Base-by-base conservation (phyloP, 108 stramenopile species). In the Stephanodiscus triporus region DNA sequence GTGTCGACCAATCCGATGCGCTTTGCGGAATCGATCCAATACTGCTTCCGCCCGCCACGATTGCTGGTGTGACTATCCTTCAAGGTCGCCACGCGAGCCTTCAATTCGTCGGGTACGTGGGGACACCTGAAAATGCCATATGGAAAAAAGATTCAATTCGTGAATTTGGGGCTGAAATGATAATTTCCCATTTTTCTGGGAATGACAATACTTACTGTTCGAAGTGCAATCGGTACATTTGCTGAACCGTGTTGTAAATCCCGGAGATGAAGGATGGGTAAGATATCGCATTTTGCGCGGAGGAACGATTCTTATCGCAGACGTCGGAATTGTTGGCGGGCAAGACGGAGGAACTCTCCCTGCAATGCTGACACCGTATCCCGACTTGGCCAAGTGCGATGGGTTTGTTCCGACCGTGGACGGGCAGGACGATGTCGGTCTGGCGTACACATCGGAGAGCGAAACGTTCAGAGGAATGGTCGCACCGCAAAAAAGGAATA, bases 401-500 rank as follows among this genome's bases (percentile, higher is more conserved):
- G 13, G 94, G 91, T 74, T 95, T 95, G 79, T 89, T 91, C n/a
- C 94, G 79, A 16, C 94, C 94, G 38, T 95, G 89, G 80, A 92
- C 89, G 14, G 88, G 88, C 20, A 89, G 84, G 22, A 88, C 89
- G 57, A 89, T 86, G 27, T 86, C 83, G 9, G 51, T 47, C 78
- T 79, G 49, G 54, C 17, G 0, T 26, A 30, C 4, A 13, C 32
- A 27, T 23, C 37, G 55, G 37, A 9, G 66, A 37, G n/a, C 19
- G 22, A 63, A 65, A 60, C n/a, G 43, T 40, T 38, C 6, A 68
- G 58, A 42, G 32, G 27, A 9, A 40, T 40, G 40, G 4, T 40
- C 9, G 40, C 40, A 9, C 11, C 9, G 40, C 40, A 11, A 40
- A 11, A 4, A 11, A 4, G 40, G 40, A 40, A 11, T 40, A 37